These are phyloP conservation scores for Pestalotiopsis sp. DNA, from an alignment of 2,329 filamentous ascomycete species.

Conservation along the genomic window DNA sequence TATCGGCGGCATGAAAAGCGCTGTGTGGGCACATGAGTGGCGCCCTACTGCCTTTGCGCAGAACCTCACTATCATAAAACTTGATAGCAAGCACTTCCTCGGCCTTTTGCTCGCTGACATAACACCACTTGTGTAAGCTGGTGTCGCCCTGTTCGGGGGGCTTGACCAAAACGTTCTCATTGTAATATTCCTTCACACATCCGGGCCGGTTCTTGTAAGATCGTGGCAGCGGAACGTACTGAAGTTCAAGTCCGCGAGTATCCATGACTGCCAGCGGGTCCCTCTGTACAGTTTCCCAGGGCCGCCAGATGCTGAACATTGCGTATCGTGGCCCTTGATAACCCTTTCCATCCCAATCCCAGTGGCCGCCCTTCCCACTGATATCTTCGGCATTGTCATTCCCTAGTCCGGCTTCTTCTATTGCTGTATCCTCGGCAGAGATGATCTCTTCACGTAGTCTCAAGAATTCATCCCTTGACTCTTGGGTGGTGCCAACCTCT, in stretches of 20 bases:
- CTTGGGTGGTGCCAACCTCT: not conserved
- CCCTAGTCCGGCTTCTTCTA: not conserved
- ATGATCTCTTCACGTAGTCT: conserved; percentile 20
- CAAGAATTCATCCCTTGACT: not conserved
- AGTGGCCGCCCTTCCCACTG: not conserved
- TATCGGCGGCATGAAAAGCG: not conserved
- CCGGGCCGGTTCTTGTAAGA: conserved; percentile 11
- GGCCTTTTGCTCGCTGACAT: conserved; percentile 16
- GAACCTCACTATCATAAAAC: conserved; percentile 21
- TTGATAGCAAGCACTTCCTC: conserved; percentile 20
- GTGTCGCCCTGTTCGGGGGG: conserved; percentile 12
- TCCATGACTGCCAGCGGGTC: conserved; percentile 21
- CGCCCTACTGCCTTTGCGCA: not conserved
- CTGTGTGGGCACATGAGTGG: conserved; percentile 5
- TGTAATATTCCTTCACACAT: conserved; percentile 1
- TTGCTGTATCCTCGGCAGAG: conserved; percentile 18
- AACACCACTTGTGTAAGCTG: conserved; percentile 20
- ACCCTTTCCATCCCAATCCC: conserved; percentile 14
- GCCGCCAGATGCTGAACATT: conserved; percentile 21
- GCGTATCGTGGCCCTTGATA: conserved; percentile 17
- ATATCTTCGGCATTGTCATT: not conserved
- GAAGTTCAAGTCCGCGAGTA: conserved; percentile 12
- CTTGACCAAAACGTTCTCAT: conserved; percentile 11
- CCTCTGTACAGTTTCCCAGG: conserved; percentile 19
- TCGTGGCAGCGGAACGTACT: conserved; percentile 16